Base-by-base conservation (phyloP, 495 filamentous ascomycete genomes). In the Halenospora varia region DNA sequence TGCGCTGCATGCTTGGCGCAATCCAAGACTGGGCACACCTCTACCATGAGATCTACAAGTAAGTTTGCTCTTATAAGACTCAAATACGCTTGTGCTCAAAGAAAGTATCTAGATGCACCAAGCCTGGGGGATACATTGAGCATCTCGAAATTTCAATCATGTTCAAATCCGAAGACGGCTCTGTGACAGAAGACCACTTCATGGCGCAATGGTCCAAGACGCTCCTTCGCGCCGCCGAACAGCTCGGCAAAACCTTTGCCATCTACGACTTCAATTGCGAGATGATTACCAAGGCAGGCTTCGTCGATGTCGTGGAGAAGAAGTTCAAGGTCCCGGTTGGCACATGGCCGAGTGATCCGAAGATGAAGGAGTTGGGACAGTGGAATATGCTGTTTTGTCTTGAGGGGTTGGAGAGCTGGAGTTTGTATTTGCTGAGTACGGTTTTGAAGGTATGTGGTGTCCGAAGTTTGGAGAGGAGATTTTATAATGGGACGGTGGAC, bases 1-100 rank as follows among this genome's bases (percentile, higher is more conserved):
- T 79, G 8, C 77, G 82, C 17, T 52, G 62, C 15, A 57, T 84
- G 40, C 69, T 74, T 51, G 81, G 77, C 23, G 73, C 68, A 42
- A 63, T 84, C 22, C 66, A 62, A 10, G 74, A 84, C 59, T 86
- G 82, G 82, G 57, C 64, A 25, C 25, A 46, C 10, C 46, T 71
- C 47, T 41, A 69, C 29, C 18, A 26, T 2, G 59, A 66, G 46
- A 58, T 51, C 18, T 56, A 66, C 22, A 13, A 4, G 29, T n/a
- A n/a, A n/a, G n/a, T n/a, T n/a, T n/a, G n/a, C n/a, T n/a, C n/a
- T n/a, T n/a, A n/a, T n/a, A n/a, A n/a, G n/a, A n/a, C n/a, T n/a
- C n/a, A n/a, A n/a, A n/a, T n/a, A n/a, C n/a, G n/a, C n/a, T n/a
- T n/a, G n/a, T n/a, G n/a, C n/a, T n/a, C n/a, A n/a, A n/a, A n/a